phyloP scores from a whole-genome alignment of 495 filamentous ascomycete genomes.

The Lophiostoma macrostomum region DNA sequence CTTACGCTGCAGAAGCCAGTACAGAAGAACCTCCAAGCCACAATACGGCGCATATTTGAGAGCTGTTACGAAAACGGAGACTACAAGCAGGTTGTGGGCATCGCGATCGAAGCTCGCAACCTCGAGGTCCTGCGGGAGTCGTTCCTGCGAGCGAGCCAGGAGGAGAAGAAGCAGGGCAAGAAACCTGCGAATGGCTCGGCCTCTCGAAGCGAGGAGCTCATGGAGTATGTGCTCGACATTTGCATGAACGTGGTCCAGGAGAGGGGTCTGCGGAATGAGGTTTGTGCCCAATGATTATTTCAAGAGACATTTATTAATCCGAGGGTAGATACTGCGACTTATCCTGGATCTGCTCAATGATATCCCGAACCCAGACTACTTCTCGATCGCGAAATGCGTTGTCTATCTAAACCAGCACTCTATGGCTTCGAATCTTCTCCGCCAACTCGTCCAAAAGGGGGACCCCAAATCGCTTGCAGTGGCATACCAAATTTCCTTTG shows the following conservation, averaged over 20 bases:
- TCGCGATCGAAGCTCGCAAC: constrained; percentile 93
- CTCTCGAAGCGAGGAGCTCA: constrained; percentile 72
- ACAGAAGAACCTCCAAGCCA: constrained; percentile 69
- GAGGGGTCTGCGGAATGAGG: constrained; percentile 75
- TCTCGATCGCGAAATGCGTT: constrained; percentile 96
- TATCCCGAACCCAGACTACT: constrained; percentile 88
- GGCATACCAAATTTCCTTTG: constrained; percentile 97
- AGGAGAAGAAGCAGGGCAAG: constrained; percentile 68
- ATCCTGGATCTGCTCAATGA: constrained; percentile 86
- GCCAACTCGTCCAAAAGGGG: constrained; percentile 74
- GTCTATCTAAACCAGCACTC: constrained; percentile 92
- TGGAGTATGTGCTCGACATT: constrained; percentile 94
- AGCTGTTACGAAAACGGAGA: constrained; percentile 80
- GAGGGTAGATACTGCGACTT: constrained; percentile 71
- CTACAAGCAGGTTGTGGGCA: constrained; percentile 97
- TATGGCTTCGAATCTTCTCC: constrained; percentile 84
- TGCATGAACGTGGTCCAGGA: constrained; percentile 99
- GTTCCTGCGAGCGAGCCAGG: constrained; percentile 77
- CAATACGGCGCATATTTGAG: constrained; percentile 89
- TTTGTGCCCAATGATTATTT: constrained; percentile 37
- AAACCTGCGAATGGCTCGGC: constrained; percentile 28
- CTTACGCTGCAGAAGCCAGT: constrained; percentile 55
- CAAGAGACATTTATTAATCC: constrained; percentile 26
- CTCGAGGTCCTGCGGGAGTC: constrained; percentile 83
- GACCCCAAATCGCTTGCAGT: constrained; percentile 74